Conservation (phyloP, 257 asterid genomes). For the Henckelia pumila region DNA sequence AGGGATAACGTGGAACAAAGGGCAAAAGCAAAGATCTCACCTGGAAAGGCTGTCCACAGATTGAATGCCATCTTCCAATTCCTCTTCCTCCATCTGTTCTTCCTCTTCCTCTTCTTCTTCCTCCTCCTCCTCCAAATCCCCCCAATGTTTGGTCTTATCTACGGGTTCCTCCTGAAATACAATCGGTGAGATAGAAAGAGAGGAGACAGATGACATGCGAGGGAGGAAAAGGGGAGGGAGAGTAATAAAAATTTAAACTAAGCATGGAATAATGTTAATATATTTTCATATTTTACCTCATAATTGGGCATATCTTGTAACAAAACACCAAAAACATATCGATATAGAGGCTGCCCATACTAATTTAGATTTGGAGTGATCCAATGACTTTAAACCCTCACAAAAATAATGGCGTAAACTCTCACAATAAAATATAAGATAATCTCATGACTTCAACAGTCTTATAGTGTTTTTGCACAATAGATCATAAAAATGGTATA, state of each 20-base stretch:
- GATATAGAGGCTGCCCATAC: slow-evolving; percentile 88
- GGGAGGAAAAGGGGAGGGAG: background rate
- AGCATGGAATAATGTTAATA: slow-evolving; percentile 9
- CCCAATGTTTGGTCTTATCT: slow-evolving; percentile 94
- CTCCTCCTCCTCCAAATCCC: slow-evolving; percentile 92
- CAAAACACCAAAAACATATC: slow-evolving; percentile 85
- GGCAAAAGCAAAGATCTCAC: slow-evolving; percentile 30
- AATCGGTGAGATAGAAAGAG: slow-evolving; percentile 17
- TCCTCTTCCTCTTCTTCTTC: slow-evolving; percentile 83
- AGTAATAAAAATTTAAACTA: background rate
- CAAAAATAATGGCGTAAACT: too few species aligned
- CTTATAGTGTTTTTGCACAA: too few species aligned
- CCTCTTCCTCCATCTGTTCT: slow-evolving; percentile 79
- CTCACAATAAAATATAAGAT: too few species aligned
- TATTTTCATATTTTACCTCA: slow-evolving; percentile 46
- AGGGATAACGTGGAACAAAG: background rate
- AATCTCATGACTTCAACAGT: too few species aligned
- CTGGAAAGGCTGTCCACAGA: slow-evolving; percentile 92
- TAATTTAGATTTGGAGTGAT: too few species aligned
- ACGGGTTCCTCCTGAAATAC: slow-evolving; percentile 84
- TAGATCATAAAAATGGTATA: too few species aligned
- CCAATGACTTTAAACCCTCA: too few species aligned
- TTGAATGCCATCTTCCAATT: slow-evolving; percentile 79
- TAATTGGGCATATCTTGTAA: slow-evolving; percentile 81
- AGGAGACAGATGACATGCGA: background rate